phyloP scores from a whole-genome alignment of 2,329 filamentous ascomycete genomes.

The Clarireedia hainanense region DNA sequence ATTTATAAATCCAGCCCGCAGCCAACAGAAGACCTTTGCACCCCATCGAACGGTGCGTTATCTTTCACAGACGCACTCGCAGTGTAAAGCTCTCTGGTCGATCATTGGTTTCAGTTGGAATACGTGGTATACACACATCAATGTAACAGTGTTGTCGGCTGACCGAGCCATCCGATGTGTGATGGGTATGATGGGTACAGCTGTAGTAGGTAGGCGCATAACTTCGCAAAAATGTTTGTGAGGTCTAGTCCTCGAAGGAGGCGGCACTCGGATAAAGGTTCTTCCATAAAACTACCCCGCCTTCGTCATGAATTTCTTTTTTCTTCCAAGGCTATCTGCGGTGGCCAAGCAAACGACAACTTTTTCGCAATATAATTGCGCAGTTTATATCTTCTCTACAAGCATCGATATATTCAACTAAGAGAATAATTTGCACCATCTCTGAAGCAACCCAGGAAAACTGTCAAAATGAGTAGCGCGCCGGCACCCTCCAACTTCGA shows the following conservation, averaged over 20 bases:
- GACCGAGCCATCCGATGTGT: neutral
- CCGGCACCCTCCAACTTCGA: slow-evolving; percentile 37
- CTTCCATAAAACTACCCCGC: neutral
- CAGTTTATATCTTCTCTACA: too few relatives aligned
- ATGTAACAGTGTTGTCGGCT: too few relatives aligned
- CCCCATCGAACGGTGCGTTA: too few relatives aligned
- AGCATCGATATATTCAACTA: too few relatives aligned
- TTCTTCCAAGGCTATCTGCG: neutral
- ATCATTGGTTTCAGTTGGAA: too few relatives aligned
- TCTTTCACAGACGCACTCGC: too few relatives aligned
- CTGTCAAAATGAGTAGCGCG: slow-evolving; percentile 16
- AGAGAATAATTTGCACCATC: neutral
- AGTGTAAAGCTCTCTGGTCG: too few relatives aligned
- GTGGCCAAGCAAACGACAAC: neutral
- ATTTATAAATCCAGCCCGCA: too few relatives aligned
- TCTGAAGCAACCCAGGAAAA: too few relatives aligned
- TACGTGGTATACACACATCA: too few relatives aligned
- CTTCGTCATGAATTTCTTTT: slow-evolving; percentile 6
- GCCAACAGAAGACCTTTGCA: too few relatives aligned
- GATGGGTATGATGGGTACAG: neutral
- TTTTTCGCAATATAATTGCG: neutral
- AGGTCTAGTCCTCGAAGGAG: neutral
- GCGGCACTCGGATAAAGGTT: neutral
- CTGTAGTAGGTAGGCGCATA: too few relatives aligned
- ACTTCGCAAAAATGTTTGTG: neutral